Evolutionary conservation across 768 basidiomycete species (phyloP).

Genomic region (Amanita pseudoporphyria): DNA sequence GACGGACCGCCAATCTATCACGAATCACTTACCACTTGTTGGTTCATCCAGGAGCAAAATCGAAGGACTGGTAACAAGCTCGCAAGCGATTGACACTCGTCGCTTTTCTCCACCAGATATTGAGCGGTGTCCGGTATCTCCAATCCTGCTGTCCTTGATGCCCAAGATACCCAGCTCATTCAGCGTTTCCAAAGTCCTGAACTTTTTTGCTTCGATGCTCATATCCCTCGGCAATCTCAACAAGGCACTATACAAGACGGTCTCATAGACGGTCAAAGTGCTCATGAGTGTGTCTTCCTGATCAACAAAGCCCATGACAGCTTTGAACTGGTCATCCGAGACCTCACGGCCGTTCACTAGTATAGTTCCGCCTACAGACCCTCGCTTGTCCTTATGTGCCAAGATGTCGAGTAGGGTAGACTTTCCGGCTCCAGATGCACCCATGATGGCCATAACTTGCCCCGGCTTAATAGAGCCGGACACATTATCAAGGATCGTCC

Average conservation of each 20-base stretch:
- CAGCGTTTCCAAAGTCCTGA: slow-evolving; percentile 90
- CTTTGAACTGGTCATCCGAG: slow-evolving; percentile 63
- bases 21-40: slow-evolving; percentile 63
- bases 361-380: slow-evolving; percentile 60
- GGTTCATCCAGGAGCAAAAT: slow-evolving; percentile 97
- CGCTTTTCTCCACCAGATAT: slow-evolving; percentile 98
- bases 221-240: slow-evolving; percentile 88
- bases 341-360: slow-evolving; percentile 84
- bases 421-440: slow-evolving; percentile 93
- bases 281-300: slow-evolving; percentile 98
- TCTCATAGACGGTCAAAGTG: slow-evolving; percentile 97
- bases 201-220: slow-evolving; percentile 93
- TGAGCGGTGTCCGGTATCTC: slow-evolving; percentile 76
- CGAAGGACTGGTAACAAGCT: slow-evolving; percentile 93
- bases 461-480: slow-evolving; percentile 82
- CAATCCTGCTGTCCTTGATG: slow-evolving; percentile 86
- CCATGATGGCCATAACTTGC: slow-evolving; percentile 93
- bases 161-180: slow-evolving; percentile 89
- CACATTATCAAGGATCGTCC: slow-evolving; percentile 69
- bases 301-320: slow-evolving; percentile 91
- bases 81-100: slow-evolving; percentile 94
- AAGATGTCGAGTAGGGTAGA: slow-evolving; percentile 95
- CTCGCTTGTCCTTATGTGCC: slow-evolving; percentile 82
- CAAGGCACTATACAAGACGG: slow-evolving; percentile 87
- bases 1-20: not conserved